Evolutionary conservation across 176 grass and related monocot species (phyloP).

Genomic region (Guadua angustifolia): DNA sequence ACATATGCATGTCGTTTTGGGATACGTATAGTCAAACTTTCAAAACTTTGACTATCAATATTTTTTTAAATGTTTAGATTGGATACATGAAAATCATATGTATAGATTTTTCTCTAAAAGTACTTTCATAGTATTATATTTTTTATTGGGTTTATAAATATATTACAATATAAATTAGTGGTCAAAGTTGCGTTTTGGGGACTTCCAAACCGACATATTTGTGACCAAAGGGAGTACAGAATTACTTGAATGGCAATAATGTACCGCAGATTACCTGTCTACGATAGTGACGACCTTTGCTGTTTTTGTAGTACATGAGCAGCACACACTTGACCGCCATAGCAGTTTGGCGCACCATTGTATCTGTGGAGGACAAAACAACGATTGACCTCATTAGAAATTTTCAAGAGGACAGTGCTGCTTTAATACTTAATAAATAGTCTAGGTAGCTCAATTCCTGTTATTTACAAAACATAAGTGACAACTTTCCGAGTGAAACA

Average conservation of each 20-base stretch:
- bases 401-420: constrained; percentile 21
- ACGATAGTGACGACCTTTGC: constrained; percentile 84
- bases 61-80: no score
- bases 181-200: no score
- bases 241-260: not conserved
- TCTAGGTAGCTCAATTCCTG: not conserved
- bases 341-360: constrained; percentile 87
- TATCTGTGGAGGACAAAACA: constrained; percentile 65
- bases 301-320: constrained; percentile 94
- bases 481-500: constrained; percentile 19
- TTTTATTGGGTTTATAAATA: no score
- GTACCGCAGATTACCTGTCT: constrained; percentile 67
- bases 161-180: no score
- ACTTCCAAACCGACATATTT: no score
- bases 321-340: constrained; percentile 95
- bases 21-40: no score
- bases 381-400: constrained; percentile 3
- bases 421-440: not conserved
- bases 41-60: no score
- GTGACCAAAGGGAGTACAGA: not conserved
- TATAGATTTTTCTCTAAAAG: no score
- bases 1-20: no score
- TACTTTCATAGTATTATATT: no score
- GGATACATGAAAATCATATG: no score
- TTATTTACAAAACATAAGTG: constrained; percentile 5